Evolutionary conservation across 176 grass and related monocot species (phyloP).

Genomic region (Secale cereale): DNA sequence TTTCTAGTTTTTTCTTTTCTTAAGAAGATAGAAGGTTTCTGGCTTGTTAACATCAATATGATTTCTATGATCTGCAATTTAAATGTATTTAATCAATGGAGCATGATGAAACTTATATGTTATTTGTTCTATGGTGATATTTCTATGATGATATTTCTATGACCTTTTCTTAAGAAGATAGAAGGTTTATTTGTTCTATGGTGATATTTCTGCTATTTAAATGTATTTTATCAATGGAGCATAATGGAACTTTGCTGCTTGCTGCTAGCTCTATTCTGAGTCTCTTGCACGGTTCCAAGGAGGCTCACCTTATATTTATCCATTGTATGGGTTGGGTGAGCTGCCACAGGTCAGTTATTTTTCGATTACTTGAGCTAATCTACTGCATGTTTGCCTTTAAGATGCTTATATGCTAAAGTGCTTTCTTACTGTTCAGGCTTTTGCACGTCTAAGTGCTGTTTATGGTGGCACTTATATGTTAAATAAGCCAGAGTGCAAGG

Average conservation of each 20-base stretch:
- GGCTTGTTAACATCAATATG: not conserved
- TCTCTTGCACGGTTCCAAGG: conserved; percentile 87
- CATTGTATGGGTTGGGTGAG: conserved; percentile 91
- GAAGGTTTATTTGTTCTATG: not conserved
- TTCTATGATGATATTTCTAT: too few relatives aligned
- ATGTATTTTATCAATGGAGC: not conserved
- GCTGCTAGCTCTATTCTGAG: conserved; percentile 72
- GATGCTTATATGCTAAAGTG: conserved; percentile 13
- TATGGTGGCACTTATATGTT: conserved; percentile 98
- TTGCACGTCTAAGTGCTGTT: conserved; percentile 94
- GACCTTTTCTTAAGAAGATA: too few relatives aligned
- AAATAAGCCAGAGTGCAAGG: conserved; percentile 93
- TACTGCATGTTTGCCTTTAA: conserved; percentile 1
- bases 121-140: not conserved
- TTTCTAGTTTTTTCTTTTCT: not conserved
- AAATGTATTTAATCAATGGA: not conserved
- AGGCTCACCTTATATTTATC: conserved; percentile 94
- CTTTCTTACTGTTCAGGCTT: conserved; percentile 49
- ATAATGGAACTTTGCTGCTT: conserved; percentile 22
- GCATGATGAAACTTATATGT: conserved; percentile 9
- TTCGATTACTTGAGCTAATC: conserved; percentile 7
- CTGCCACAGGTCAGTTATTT: conserved; percentile 69
- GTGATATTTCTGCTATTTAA: not conserved
- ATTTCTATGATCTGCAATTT: not conserved
- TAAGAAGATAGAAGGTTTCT: not conserved